Evolutionary conservation across 1,284 basidiomycete species (phyloP).

Genomic region (Apiotrichum porosum): DNA sequence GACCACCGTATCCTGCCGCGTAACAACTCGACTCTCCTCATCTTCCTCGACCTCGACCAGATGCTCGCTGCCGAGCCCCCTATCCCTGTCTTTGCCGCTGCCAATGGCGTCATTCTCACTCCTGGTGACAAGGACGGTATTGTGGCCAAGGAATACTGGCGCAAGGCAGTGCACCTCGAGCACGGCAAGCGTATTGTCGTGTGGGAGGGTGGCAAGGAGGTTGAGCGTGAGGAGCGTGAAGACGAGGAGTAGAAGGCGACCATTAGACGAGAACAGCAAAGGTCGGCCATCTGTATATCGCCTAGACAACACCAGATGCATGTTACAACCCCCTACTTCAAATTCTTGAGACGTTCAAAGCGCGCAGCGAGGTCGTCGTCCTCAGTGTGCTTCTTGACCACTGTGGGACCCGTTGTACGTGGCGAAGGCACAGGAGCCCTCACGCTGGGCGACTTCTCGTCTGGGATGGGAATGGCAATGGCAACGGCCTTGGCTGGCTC

Average conservation of each 20-base stretch:
- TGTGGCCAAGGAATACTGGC: slow-evolving; percentile 34
- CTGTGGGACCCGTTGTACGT: neutral
- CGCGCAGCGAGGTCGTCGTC: slow-evolving; percentile 44
- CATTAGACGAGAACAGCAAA: no score
- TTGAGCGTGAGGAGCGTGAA: slow-evolving; percentile 13
- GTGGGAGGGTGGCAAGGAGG: slow-evolving; percentile 37
- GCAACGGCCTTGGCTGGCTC: slow-evolving; percentile 32
- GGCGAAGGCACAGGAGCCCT: neutral
- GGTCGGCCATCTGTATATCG: neutral
- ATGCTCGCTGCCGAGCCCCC: slow-evolving; percentile 20
- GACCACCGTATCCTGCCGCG: slow-evolving; percentile 31
- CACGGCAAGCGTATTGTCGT: slow-evolving; percentile 26
- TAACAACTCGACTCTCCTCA: slow-evolving; percentile 39
- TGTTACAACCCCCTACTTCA: slow-evolving; percentile 15
- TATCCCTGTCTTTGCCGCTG: slow-evolving; percentile 42
- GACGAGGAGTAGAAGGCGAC: neutral
- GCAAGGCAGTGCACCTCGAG: slow-evolving; percentile 30
- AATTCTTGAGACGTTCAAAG: slow-evolving; percentile 41
- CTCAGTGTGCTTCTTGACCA: slow-evolving; percentile 28
- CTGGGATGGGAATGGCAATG: slow-evolving; percentile 30
- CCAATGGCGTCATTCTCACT: slow-evolving; percentile 46
- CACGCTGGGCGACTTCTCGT: neutral
- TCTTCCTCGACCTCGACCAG: slow-evolving; percentile 42
- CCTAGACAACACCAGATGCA: neutral
- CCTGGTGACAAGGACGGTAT: slow-evolving; percentile 39